Base-by-base conservation (phyloP, 2,329 filamentous ascomycete species). In the Alternaria rosae region DNA sequence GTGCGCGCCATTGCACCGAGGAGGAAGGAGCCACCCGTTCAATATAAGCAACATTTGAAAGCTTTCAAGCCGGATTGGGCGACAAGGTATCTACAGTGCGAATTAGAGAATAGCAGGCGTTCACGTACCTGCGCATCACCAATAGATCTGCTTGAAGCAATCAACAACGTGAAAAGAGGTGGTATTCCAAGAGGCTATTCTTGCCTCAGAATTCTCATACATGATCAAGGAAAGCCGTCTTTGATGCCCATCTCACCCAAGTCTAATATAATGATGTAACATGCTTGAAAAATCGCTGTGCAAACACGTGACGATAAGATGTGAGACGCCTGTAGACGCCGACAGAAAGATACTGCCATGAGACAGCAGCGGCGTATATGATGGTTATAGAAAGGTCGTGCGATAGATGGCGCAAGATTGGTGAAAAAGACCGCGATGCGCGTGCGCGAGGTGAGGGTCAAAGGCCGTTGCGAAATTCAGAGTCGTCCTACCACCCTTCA, bases 401-500 rank as follows among this genome's bases (percentile, higher is more conserved):
- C 47, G 30, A 21, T 21, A 23, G 9, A 51, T 38, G 20, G 20
- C 35, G 12, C 20, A 20, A 51, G 47, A 51, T 25, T 38, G 47
- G 30, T 38, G 47, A 51, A 51, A 21, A 15, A 51, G 30, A 20
- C 12, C n/a, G 30, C 13, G 30, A 25, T 51, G 47, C 30, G 30
- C 47, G 47, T 8, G 47, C 47, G 47, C 32, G 15, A n/a, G 25
- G 10, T 26, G 51, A 30, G 20, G 26, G 26, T 20, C 30, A 43
- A 30, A 42, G 21, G 15, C 30, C 23, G 25, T 51, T 25, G 41
- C 12, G 38, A n/a, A 35, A 7, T 30, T 57, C 25, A 15, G 20
- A 17, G 30, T 42, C 17, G 44, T 30, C 48, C 68, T 69, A 77
- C 48, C 68, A 78, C 5, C 76, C 74, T 63, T 78, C 76, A 41